phyloP scores from a whole-genome alignment of 2,329 filamentous ascomycete species.

The Aureobasidium leucospermi region DNA sequence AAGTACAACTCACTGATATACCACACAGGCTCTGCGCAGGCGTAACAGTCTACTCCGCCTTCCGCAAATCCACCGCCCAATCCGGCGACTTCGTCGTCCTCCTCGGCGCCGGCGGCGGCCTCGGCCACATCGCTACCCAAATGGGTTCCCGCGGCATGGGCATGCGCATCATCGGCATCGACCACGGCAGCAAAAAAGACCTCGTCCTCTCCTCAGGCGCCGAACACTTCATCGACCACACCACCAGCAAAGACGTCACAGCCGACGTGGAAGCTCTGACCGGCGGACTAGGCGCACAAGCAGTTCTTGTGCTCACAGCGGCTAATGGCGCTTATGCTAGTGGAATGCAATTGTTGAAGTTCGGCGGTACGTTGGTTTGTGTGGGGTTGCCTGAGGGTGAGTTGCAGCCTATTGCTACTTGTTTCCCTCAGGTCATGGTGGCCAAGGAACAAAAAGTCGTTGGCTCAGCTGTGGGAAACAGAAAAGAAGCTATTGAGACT shows the following conservation, averaged over 20 bases:
- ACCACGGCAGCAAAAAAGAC: slow-evolving; percentile 57
- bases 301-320: slow-evolving; percentile 49
- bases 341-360: slow-evolving; percentile 35
- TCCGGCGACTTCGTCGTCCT: slow-evolving; percentile 56
- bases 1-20: background rate
- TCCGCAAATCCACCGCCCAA: slow-evolving; percentile 53
- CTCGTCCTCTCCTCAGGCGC: slow-evolving; percentile 54
- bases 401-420: slow-evolving; percentile 36
- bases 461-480: slow-evolving; percentile 39
- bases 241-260: slow-evolving; percentile 43
- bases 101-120: slow-evolving; percentile 27
- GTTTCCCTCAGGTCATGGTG: slow-evolving; percentile 34
- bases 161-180: slow-evolving; percentile 58
- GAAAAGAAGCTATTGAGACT: slow-evolving; percentile 43
- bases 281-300: slow-evolving; percentile 52
- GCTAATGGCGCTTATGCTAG: slow-evolving; percentile 41
- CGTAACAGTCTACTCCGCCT: slow-evolving; percentile 58
- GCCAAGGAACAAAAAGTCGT: slow-evolving; percentile 37
- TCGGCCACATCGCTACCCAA: slow-evolving; percentile 59
- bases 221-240: slow-evolving; percentile 59
- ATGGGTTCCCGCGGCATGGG: slow-evolving; percentile 55
- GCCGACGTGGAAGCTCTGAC: slow-evolving; percentile 51
- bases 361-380: slow-evolving; percentile 39
- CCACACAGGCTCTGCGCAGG: slow-evolving; percentile 50
- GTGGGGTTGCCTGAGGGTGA: slow-evolving; percentile 44